Conservation (phyloP, 805 yeast species). For the Yamadazyma olivae region DNA sequence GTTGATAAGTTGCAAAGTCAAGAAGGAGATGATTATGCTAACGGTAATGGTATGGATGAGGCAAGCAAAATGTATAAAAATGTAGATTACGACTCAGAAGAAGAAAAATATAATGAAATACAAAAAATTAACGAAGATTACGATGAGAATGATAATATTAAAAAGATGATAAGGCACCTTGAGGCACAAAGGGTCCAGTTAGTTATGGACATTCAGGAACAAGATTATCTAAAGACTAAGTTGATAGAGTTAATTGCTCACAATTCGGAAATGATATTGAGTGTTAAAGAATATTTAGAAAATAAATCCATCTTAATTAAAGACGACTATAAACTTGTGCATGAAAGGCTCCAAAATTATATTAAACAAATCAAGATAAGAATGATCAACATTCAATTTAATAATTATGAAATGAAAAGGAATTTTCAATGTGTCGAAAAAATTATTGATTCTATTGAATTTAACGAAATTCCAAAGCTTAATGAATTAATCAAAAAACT, state of each 20-base stretch:
- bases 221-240: slow-evolving; percentile 29
- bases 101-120: no score
- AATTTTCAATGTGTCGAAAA: slow-evolving; percentile 4
- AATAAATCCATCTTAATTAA: slow-evolving; percentile 15
- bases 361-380: slow-evolving; percentile 4
- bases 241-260: slow-evolving; percentile 30
- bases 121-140: slow-evolving; percentile 7
- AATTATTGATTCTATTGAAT: slow-evolving; percentile 3
- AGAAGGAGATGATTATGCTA: background rate
- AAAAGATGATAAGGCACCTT: slow-evolving; percentile 12
- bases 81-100: background rate
- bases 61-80: no score
- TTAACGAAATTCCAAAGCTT: slow-evolving; percentile 1
- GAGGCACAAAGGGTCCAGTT: slow-evolving; percentile 28
- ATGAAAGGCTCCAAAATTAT: slow-evolving; percentile 6
- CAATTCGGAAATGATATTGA: slow-evolving; percentile 29
- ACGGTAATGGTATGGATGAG: background rate
- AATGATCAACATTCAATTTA: slow-evolving; percentile 5
- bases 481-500: slow-evolving; percentile 7
- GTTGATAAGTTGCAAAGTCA: background rate
- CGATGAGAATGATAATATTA: background rate
- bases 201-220: slow-evolving; percentile 38
- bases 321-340: slow-evolving; percentile 11
- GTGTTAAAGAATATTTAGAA: slow-evolving; percentile 28
- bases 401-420: slow-evolving; percentile 10